phyloP scores from a whole-genome alignment of 2,329 filamentous ascomycete species.

The Seiridium unicorne region DNA sequence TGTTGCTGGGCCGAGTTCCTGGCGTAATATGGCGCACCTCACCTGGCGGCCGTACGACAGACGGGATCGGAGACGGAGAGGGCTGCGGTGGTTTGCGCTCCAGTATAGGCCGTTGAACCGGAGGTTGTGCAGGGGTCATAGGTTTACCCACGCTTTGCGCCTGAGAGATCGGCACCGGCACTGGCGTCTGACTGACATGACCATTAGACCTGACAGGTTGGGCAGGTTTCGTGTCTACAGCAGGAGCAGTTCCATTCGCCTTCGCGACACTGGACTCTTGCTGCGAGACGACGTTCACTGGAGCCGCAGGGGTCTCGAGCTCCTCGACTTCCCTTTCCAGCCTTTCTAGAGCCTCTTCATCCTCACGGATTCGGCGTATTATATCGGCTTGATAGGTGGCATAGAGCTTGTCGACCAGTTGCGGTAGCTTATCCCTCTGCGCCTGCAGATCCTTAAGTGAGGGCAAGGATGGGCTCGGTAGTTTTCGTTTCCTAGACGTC shows the following conservation, averaged over 20 bases:
- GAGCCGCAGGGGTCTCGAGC: slow-evolving; percentile 55
- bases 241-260: slow-evolving; percentile 6
- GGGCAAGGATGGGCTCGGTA: slow-evolving; percentile 61
- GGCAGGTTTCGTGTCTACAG: slow-evolving; percentile 11
- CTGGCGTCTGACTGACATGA: slow-evolving; percentile 16
- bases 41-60: slow-evolving; percentile 15
- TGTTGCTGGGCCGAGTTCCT: slow-evolving; percentile 21
- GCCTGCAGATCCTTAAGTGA: slow-evolving; percentile 65
- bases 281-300: slow-evolving; percentile 14
- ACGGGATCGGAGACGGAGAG: slow-evolving; percentile 19
- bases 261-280: slow-evolving; percentile 13
- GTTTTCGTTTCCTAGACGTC: slow-evolving; percentile 72
- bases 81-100: slow-evolving; percentile 23
- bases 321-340: slow-evolving; percentile 67
- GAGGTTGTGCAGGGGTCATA: slow-evolving; percentile 10
- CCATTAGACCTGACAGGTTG: slow-evolving; percentile 16
- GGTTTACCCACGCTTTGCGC: slow-evolving; percentile 7
- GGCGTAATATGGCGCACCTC: slow-evolving; percentile 22
- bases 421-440: slow-evolving; percentile 66
- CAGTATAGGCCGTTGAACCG: slow-evolving; percentile 16
- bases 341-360: slow-evolving; percentile 66
- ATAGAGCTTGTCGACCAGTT: slow-evolving; percentile 72
- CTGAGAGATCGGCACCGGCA: slow-evolving; percentile 8
- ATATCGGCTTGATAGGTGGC: slow-evolving; percentile 69
- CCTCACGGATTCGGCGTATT: slow-evolving; percentile 68